Conservation (phyloP, 768 basidiomycete species). For the Suillus lakei region DNA sequence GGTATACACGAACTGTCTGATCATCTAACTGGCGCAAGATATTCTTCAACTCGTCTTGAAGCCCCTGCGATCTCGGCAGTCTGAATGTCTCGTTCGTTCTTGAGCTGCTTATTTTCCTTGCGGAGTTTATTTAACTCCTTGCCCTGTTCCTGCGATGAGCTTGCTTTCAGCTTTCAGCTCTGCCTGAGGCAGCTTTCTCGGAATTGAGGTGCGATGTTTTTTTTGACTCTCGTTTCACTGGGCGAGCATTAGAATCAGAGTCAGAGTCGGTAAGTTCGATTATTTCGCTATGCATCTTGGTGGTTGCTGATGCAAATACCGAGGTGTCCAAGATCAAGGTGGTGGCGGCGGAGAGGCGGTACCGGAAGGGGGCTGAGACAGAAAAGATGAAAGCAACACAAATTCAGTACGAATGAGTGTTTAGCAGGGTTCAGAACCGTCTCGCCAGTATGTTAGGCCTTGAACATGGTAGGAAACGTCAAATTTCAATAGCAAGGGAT, state of each 20-base stretch:
- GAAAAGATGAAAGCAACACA: not conserved
- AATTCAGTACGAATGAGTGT: not conserved
- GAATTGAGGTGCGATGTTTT: not conserved
- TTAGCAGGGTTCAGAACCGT: not conserved
- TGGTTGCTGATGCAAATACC: not conserved
- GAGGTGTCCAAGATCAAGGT: not conserved
- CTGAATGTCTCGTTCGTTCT: conserved; percentile 1
- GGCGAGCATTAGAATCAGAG: not conserved
- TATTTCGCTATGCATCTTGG: not conserved
- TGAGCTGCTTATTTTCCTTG: conserved; percentile 3
- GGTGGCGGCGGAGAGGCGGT: not conserved
- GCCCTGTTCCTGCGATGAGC: not conserved
- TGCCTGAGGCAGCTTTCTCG: not conserved
- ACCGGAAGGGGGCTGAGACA: not conserved
- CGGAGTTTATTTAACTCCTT: conserved; percentile 1
- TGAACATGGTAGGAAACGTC: not conserved
- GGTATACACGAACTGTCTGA: conserved; percentile 2
- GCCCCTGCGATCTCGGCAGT: conserved; percentile 7
- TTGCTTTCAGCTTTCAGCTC: not conserved
- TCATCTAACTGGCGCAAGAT: not conserved
- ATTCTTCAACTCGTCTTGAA: conserved; percentile 10
- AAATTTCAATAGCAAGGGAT: not conserved
- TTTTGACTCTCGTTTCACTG: not conserved
- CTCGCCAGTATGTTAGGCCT: not conserved
- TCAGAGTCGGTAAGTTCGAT: conserved; percentile 2